Base-by-base conservation (phyloP, 2,329 filamentous ascomycete genomes). In the Stagonosporopsis vannaccii region DNA sequence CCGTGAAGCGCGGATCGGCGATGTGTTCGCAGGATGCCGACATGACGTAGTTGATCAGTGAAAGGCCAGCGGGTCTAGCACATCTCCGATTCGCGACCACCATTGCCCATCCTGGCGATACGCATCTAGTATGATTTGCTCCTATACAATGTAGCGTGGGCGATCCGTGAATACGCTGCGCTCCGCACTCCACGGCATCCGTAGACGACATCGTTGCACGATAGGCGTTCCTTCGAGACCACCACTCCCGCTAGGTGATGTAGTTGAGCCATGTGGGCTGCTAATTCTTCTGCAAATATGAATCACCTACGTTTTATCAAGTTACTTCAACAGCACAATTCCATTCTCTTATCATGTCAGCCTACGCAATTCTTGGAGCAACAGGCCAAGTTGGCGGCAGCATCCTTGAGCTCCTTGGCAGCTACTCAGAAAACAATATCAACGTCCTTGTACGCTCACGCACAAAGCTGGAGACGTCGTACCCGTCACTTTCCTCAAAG, bases 391-490 rank as follows among this genome's bases (percentile, higher is more conserved):
- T 45, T 6, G 61, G 61, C 8, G 54, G 51, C 20, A 58, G 56
- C 35, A 56, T 62, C 26, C 39, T 60, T 6, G 15, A 54, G 19
- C 41, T 60, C 13, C 54, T 62, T 6, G 37, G 52, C 35, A 32
- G 43, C 1, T 17, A 40, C 9, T 28, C 55, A n/a, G 23, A 51
- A 9, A 39, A 26, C 46, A 44, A 57, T 4, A 55, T 64, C 45
- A 60, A 62, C 17, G 51, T 58, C 30, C 55, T 62, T 13, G 60
- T 59, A 25, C 61, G 61, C 43, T 62, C 58, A 20, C 54, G 51
- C 11, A 37, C 46, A 13, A 64, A 64, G 22, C 55, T 64, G 6
- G 44, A 56, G 2, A 41, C 40, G 6, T 35, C 35, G 0, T 45
- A 50, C 22, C 45, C 45, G 4, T 8, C 26, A 7, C 40, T 56